A percentile compares a stretch with the other conserved stretches of the same genome.
Evolutionary conservation across 2,329 filamentous ascomycete genomes (phyloP).

Genomic region (Fusarium sacchari): DNA sequence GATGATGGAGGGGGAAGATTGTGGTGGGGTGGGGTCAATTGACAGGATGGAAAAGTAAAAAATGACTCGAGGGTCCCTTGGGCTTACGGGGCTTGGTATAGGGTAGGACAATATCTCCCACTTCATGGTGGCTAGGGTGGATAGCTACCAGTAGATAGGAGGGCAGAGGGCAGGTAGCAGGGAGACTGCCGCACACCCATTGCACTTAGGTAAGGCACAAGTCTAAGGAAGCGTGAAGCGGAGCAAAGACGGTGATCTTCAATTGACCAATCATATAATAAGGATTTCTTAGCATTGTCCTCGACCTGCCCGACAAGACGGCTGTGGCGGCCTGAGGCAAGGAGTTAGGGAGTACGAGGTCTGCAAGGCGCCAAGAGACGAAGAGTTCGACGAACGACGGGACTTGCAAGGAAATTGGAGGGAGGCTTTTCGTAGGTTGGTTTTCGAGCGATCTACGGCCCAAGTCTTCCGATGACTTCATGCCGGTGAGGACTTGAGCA

Average conservation of each 20-base stretch:
- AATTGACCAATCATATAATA: conserved; percentile 32
- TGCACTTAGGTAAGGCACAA: conserved; percentile 35
- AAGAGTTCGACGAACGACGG: conserved; percentile 17
- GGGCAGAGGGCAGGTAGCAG: too few species aligned
- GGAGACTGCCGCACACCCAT: neutral
- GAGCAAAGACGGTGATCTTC: neutral
- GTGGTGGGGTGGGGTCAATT: conserved; percentile 28
- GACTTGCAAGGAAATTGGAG: conserved; percentile 33
- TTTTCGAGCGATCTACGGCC: conserved; percentile 24
- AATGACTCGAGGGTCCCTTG: conserved; percentile 12
- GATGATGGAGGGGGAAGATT: conserved; percentile 11
- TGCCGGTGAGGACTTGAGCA: conserved; percentile 15
- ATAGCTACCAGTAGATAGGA: too few species aligned
- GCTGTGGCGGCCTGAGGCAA: conserved; percentile 27
- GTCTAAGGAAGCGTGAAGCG: conserved; percentile 15
- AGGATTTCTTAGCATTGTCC: neutral
- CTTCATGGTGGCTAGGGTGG: too few species aligned
- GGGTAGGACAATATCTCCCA: conserved; percentile 19
- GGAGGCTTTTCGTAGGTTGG: conserved; percentile 6
- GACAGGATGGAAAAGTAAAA: conserved; percentile 10
- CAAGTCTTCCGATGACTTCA: conserved; percentile 31
- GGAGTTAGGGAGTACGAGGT: conserved; percentile 1
- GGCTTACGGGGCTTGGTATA: conserved; percentile 8
- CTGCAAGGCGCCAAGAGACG: conserved; percentile 16
- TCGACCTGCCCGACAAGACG: neutral